A percentile compares a stretch with the other conserved stretches of the same genome.
Conservation (phyloP, 106 monocot genomes). For the Agapanthus africanus region DNA sequence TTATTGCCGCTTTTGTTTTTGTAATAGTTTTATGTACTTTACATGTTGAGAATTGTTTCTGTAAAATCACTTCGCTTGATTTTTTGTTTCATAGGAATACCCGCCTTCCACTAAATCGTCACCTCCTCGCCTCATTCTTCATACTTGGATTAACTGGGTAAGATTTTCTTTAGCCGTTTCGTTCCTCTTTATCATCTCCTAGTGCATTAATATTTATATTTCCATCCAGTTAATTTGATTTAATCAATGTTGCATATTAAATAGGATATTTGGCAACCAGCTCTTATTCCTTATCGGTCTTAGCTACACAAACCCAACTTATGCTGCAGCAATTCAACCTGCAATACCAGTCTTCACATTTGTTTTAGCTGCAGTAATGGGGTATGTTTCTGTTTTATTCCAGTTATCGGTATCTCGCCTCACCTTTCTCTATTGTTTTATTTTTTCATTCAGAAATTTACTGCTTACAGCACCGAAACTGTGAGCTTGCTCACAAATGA, state of each 20-base stretch:
- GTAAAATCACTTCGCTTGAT: too few relatives aligned
- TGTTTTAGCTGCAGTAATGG: conserved; percentile 55
- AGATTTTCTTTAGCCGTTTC: not conserved
- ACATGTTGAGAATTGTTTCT: too few relatives aligned
- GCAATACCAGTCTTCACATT: conserved; percentile 86
- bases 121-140: conserved; percentile 65
- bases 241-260: not conserved
- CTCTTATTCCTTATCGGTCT: conserved; percentile 78
- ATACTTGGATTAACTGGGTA: conserved; percentile 86
- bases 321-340: conserved; percentile 82
- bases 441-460: not conserved
- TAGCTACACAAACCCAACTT: conserved; percentile 82
- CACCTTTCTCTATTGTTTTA: not conserved
- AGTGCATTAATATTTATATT: too few relatives aligned
- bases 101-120: conserved; percentile 44
- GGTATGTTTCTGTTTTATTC: conserved; percentile 28
- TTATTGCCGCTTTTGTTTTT: too few relatives aligned
- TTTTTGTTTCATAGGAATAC: conserved; percentile 37
- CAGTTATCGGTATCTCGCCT: not conserved
- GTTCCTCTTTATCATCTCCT: not conserved
- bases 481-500: conserved; percentile 53
- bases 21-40: too few relatives aligned
- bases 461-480: conserved; percentile 45
- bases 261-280: conserved; percentile 86
- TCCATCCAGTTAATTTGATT: not conserved